Base-by-base conservation (phyloP, 192 early-diverging fungal genomes). In the Backusella australiensis region DNA sequence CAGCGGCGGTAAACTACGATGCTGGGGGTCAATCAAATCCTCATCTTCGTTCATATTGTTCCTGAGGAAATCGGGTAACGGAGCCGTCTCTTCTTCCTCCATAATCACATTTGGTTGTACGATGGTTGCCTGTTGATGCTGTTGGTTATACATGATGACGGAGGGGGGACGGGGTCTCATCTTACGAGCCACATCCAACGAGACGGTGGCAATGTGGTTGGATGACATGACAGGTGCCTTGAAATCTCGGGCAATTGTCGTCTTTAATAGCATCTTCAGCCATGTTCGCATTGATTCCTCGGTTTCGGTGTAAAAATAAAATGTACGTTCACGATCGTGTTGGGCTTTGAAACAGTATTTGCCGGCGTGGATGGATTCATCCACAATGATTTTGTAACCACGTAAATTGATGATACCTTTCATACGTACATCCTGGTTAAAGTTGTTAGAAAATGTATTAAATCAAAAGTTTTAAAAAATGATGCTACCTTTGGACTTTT, bases 331-430 rank as follows among this genome's bases (percentile, higher is more conserved):
- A 4, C 80, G 78, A 15, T 89, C 89, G 38, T 91, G 89, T 11
- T 85, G 78, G 1, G 84, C 85, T 77, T 87, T 89, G 74, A 91
- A 91, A 41, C 86, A 86, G 69, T 86, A 91, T 74, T 91, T 91
- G 23, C 89, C 89, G 3, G 85, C 73, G 46, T 80, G 78, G 35
- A 89, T 87, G 42, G 87, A 84, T 59, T 88, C 87, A 72, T 91
- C 89, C 4, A 77, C 75, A 15, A 88, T 77, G 21, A 91, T 85
- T 23, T 83, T 83, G 69, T 91, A 91, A 23, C 89, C 89, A 41
- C 81, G 77, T 19, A 91, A 66, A 77, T 91, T 86, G 42, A 91
- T 86, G 29, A 84, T 82, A 52, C 89, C 89, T 44, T 87, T 89
- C 77, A 85, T 88, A 41, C 84, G 68, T 9, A 79, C 76, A 65